phyloP scores from a whole-genome alignment of 2,329 filamentous ascomycete genomes.

The Hortaea sp. region DNA sequence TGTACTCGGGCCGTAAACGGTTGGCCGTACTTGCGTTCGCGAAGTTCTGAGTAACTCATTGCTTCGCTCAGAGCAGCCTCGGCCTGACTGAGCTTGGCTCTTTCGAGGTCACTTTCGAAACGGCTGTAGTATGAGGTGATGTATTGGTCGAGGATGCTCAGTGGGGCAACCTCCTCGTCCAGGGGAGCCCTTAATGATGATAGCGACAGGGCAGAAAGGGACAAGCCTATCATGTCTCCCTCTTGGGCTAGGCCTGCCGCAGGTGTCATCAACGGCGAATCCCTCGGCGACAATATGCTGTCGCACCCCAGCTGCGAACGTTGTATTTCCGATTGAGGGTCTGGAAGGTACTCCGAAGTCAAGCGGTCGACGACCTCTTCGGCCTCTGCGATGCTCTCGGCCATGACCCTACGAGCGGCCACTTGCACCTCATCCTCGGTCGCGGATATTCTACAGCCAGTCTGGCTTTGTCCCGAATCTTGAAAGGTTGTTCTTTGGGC shows the following conservation, averaged over 20 bases:
- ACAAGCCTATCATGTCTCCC: not conserved
- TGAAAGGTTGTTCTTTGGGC: too few species aligned
- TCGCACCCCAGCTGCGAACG: not conserved
- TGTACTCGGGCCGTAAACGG: constrained; percentile 7
- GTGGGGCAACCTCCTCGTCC: not conserved
- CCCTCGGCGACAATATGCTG: not conserved
- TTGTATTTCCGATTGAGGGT: constrained; percentile 8
- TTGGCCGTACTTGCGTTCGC: constrained; percentile 9
- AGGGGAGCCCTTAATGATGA: not conserved
- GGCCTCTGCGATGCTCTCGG: constrained; percentile 7
- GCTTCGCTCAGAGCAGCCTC: constrained; percentile 11
- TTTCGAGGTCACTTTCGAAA: too few species aligned
- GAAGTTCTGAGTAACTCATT: constrained; percentile 7
- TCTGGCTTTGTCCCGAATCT: too few species aligned
- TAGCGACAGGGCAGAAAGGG: not conserved
- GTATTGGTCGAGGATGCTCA: not conserved
- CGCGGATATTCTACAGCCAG: too few species aligned
- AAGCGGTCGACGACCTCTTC: constrained; percentile 12
- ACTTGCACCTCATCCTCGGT: too few species aligned
- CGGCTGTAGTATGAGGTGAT: not conserved
- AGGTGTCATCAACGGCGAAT: not conserved
- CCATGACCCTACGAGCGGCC: not conserved
- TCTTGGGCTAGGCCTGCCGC: not conserved
- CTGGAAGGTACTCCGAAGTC: constrained; percentile 9
- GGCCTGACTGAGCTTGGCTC: constrained; percentile 8